These are phyloP conservation scores for Isabelozyma pseudorhagii DNA, from an alignment of 805 yeast species.

Conservation along the genomic window DNA sequence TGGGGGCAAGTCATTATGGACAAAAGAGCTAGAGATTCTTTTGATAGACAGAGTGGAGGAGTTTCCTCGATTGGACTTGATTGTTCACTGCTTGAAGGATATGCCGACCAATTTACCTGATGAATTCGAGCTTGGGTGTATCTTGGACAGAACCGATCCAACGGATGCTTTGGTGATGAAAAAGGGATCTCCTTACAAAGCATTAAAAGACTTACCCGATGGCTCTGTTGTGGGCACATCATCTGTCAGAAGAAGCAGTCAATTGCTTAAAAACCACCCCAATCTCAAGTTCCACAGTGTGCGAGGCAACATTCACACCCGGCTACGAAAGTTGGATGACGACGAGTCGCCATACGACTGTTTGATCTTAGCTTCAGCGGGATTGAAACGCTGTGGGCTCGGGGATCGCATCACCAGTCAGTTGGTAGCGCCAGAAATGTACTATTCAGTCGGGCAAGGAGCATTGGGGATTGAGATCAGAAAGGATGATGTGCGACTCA, in stretches of 20 bases:
- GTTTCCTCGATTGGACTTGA: conserved; percentile 72
- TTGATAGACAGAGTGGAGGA: conserved; percentile 60
- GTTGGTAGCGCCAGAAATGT: conserved; percentile 76
- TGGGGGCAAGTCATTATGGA: conserved; percentile 97
- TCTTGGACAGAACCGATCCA: conserved; percentile 85
- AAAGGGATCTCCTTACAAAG: conserved; percentile 56
- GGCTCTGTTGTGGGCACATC: conserved; percentile 93
- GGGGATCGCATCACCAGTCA: conserved; percentile 71
- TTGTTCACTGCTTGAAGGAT: conserved; percentile 93
- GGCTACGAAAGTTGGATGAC: conserved; percentile 77
- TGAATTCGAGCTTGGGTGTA: conserved; percentile 88
- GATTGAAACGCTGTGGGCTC: conserved; percentile 70
- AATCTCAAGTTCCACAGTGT: conserved; percentile 75
- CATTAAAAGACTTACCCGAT: conserved; percentile 71
- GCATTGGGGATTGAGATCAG: conserved; percentile 92
- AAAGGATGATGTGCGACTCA: conserved; percentile 58
- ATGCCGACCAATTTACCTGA: conserved; percentile 89
- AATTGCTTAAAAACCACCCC: conserved; percentile 76
- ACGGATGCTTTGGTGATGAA: conserved; percentile 87
- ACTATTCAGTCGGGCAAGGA: conserved; percentile 98
- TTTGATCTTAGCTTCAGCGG: conserved; percentile 89
- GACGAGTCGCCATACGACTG: conserved; percentile 63
- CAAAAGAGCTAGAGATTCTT: conserved; percentile 85
- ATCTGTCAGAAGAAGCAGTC: conserved; percentile 91
- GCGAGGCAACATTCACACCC: conserved; percentile 76